Conservation (phyloP, 768 basidiomycete species). For the Baorangia bicolor region DNA sequence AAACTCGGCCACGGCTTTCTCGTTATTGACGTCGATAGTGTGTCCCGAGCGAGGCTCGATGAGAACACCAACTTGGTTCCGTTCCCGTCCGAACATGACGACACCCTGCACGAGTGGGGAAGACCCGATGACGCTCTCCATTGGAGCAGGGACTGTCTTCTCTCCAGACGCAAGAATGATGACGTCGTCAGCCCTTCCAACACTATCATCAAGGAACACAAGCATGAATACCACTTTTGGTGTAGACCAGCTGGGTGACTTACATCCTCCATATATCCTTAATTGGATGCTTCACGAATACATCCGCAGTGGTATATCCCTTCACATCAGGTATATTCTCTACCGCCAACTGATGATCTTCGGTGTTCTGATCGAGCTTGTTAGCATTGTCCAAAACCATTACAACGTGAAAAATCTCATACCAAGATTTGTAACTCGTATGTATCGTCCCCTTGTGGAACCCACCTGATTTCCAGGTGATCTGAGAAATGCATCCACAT, state of each 20-base stretch:
- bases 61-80: constrained; percentile 33
- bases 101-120: constrained; percentile 21
- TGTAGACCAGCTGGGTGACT: not conserved
- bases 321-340: constrained; percentile 39
- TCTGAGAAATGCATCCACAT: constrained; percentile 35
- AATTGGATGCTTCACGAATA: constrained; percentile 45
- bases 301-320: constrained; percentile 44
- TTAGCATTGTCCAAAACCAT: not conserved
- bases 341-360: constrained; percentile 6
- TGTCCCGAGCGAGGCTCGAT: constrained; percentile 24
- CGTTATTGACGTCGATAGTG: constrained; percentile 21
- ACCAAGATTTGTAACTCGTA: constrained; percentile 43
- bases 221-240: not conserved
- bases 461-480: constrained; percentile 26
- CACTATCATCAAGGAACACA: not conserved
- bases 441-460: constrained; percentile 32
- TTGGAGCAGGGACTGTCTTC: constrained; percentile 25
- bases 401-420: not conserved
- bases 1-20: constrained; percentile 26
- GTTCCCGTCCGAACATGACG: constrained; percentile 37
- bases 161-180: constrained; percentile 29
- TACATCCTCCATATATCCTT: constrained; percentile 39
- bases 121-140: constrained; percentile 30
- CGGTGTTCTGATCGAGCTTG: not conserved
- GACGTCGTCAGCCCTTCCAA: constrained; percentile 37